Evolutionary conservation across 345 rosid genomes (phyloP).

Genomic region (Eucalyptus marginata): DNA sequence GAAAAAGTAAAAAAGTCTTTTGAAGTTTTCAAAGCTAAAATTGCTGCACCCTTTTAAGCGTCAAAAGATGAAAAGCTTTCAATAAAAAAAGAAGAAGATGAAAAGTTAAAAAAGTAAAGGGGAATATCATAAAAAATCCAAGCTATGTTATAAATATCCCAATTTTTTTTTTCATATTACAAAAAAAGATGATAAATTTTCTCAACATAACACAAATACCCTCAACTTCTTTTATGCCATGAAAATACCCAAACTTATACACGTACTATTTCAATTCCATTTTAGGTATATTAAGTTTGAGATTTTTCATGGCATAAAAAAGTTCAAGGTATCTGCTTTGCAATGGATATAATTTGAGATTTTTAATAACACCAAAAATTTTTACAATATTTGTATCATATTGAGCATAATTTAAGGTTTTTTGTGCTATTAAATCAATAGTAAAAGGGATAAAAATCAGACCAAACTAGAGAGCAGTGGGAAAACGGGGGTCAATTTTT

Average conservation of each 20-base stretch:
- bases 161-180: fast-evolving
- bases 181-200: no score
- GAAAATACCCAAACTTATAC: no score
- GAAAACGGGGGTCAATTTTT: background rate
- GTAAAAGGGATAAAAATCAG: background rate
- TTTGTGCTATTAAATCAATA: no score
- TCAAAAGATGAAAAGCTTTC: background rate
- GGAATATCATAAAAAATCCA: background rate
- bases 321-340: fast-evolving
- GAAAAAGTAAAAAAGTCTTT: background rate
- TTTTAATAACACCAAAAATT: fast-evolving
- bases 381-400: fast-evolving
- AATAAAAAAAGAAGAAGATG: background rate
- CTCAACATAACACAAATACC: fast-evolving
- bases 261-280: no score
- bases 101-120: background rate
- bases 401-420: background rate
- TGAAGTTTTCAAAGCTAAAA: background rate
- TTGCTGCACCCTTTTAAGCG: background rate
- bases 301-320: no score
- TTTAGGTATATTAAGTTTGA: fast-evolving
- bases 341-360: fast-evolving
- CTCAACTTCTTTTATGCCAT: background rate
- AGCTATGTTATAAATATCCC: background rate
- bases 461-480: background rate